Base-by-base conservation (phyloP, 2,329 filamentous ascomycete species). In the Fusarium sp. region DNA sequence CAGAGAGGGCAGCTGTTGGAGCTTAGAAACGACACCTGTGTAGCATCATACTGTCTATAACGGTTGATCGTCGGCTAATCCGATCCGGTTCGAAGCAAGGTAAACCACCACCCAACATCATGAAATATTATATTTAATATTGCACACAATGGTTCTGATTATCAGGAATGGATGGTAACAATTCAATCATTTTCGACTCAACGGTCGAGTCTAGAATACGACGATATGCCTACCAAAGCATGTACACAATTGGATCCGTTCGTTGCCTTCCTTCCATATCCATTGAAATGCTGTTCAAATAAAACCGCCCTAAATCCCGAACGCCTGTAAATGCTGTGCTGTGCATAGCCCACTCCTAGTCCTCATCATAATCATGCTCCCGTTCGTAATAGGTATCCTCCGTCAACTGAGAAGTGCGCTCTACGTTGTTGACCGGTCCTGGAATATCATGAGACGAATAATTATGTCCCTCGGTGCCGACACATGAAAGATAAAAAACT, bases 281-380 rank as follows among this genome's bases (percentile, higher is more conserved):
- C 44, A 42, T 38, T 38, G 47, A 63, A 57, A 72, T 69, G 57
- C 67, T 62, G 50, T 72, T 63, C 58, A 56, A 62, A 46, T 49
- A 42, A 65, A 67, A 49, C 46, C 51, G 40, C 63, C 67, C 60
- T 52, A 39, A 31, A 21, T 54, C 57, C 70, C 57, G 42, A 72
- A 73, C 72, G 72, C 72, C 72, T 60, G 62, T 69, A 70, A 63
- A 70, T 74, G 72, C 68, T 53, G 51, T 64, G 57, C 61, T 61
- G 68, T 70, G 58, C 66, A 62, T 65, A 57, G 59, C 62, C 58
- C 57, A 58, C 62, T 40, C 31, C 55, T 61, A 34, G 33, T 63
- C 36, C 47, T 47, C 45, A 42, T 61, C 44, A 54, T 64, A 24
- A 21, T 53, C 62, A 45, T 57, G 45, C 53, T 55, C 61, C 47